Evolutionary conservation across 495 filamentous ascomycete species (phyloP), one percentile per base, ranked within the genome.

Genomic region (Aspergillus haitiensis): DNA sequence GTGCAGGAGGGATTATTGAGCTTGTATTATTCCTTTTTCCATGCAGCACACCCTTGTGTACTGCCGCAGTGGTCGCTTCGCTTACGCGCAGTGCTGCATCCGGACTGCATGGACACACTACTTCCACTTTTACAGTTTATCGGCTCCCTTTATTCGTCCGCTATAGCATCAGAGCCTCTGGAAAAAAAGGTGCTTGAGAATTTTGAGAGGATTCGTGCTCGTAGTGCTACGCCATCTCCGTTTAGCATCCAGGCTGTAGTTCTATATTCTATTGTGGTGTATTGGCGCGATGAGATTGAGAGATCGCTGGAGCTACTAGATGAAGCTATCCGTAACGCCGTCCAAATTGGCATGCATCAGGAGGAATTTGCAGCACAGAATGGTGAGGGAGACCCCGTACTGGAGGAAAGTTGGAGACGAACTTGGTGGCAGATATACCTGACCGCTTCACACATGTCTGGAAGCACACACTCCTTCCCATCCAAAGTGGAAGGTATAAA

Each of bases 161-260:
- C 52, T 11, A 9, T 54, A 12, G 7, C 34, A 1, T 91, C 44
- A 85, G 84, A 1, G 70, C 73, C 2, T 76, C 86, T 1, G 78
- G 76, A 61, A 84, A 86, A 61, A 84, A 91, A 49, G 89, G 89
- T 67, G 84, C 92, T 64, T 82, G 6, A 33, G 12, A 11, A 36
- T 0, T 33, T 42, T 45, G 55, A 90, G 85, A 67, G 75, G 36
- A 86, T 91, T 46, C 86, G 85, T 0, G 71, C 73, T 2, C 78
- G 85, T 0, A 79, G 76, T 46, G 79, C 84, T 39, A 76, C 77
- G 11, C 72, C 74, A 13, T 92, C 89, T 66, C 91, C 88, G 5
- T 54, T 54, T n/a, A 35, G 42, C 9, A 42, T 54, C 36, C 52
- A 54, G 10, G 52, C 13, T 0, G 33, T 54, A 13, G 12, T 91